Base-by-base conservation (phyloP, 2,329 filamentous ascomycete species). In the Coniella lustricola region DNA sequence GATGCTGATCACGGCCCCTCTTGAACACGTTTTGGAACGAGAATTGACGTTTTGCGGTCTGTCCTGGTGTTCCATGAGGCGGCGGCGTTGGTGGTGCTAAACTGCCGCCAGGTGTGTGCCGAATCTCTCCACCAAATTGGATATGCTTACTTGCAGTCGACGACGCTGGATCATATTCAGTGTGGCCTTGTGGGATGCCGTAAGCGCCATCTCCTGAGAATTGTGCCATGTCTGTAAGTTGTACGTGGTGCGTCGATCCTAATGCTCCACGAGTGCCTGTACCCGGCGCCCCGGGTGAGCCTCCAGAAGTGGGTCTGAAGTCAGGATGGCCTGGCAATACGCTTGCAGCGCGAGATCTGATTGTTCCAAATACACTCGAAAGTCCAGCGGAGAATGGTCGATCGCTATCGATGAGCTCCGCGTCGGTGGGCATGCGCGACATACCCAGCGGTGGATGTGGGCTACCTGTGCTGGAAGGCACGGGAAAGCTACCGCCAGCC, bases 1-100 rank as follows among this genome's bases (percentile, higher is more conserved):
- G 36, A 2, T 40, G 56, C 50, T 63, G 61, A 52, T 60, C 51
- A 42, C 56, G 72, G 56, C 74, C 68, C 43, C 82, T 76, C 52
- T 72, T 71, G 65, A 96, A 93, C 45, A 95, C 81, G 56, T 86
- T 89, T 55, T 90, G 85, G 73, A 97, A 97, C 16, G 87, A 94
- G 68, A 97, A 98, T 62, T 95, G 88, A 52, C 91, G 78, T 55
- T 73, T 78, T 10, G 85, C 79, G 25, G 71, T 70, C 51, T 41
- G 48, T 14, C 34, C 43, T 21, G 33, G 33, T 14, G 35, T 22
- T 3, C 37, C 50, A 14, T 52, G 50, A 3, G 75, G 81, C 4
- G 82, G 82, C 1, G 83, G 82, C 3, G 78, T 75, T 1, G 81
- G 74, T 3, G 67, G 69, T 12, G 75, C 65, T 54, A 63, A 70